A percentile compares a stretch with the other conserved stretches of the same genome.
phyloP scores from a whole-genome alignment of 78 protist species.

The Andalucia godoyi region DNA sequence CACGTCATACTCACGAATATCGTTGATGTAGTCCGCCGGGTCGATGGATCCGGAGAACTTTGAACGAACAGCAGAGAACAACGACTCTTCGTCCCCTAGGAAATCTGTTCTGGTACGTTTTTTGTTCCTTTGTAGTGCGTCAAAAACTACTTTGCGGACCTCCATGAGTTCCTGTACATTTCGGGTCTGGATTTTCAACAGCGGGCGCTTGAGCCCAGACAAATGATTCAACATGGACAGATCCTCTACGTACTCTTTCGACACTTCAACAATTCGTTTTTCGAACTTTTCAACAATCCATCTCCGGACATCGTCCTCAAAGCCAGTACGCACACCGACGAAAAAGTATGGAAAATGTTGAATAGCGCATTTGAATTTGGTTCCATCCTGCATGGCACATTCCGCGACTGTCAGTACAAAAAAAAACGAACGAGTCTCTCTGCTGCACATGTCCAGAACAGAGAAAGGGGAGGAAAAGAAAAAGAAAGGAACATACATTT shows the following conservation, averaged over 20 bases:
- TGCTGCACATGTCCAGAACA: neutral
- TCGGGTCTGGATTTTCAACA: conserved; percentile 55
- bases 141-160: conserved; percentile 32
- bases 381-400: conserved; percentile 53
- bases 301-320: conserved; percentile 46
- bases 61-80: neutral
- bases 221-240: conserved; percentile 45
- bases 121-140: neutral
- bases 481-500: neutral
- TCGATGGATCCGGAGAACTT: neutral
- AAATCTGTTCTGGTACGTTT: neutral
- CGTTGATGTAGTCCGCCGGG: conserved; percentile 35
- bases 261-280: conserved; percentile 19
- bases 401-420: no score
- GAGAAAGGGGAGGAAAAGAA: neutral
- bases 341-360: conserved; percentile 58
- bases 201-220: conserved; percentile 47
- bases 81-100: neutral
- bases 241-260: conserved; percentile 54
- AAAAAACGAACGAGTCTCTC: neutral
- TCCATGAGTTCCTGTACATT: conserved; percentile 36
- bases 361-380: conserved; percentile 42
- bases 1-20: conserved; percentile 94
- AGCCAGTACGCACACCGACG: conserved; percentile 19
- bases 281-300: conserved; percentile 32